phyloP scores from a whole-genome alignment of 768 basidiomycete species.

The Cystofilobasidium macerans region DNA sequence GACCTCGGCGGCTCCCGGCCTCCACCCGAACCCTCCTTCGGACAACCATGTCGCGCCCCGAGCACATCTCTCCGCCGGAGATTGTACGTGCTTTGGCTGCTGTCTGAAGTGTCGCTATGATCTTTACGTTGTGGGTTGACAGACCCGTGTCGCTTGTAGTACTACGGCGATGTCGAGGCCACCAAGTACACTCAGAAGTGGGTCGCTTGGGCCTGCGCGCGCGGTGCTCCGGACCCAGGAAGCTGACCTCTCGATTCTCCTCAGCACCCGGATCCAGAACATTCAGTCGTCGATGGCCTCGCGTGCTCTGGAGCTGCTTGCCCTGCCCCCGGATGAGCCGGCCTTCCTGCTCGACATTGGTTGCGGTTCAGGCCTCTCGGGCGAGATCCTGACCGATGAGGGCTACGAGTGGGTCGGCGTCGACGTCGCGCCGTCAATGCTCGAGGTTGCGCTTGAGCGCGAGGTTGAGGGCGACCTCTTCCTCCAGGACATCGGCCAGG shows the following conservation, averaged over 20 bases:
- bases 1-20: not conserved
- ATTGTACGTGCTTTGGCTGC: constrained; percentile 53
- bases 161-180: constrained; percentile 91
- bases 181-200: constrained; percentile 95
- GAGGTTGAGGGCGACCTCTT: constrained; percentile 95
- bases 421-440: constrained; percentile 93
- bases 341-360: constrained; percentile 89
- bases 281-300: constrained; percentile 98
- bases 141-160: no score
- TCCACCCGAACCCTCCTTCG: not conserved
- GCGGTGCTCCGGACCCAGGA: not conserved
- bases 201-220: constrained; percentile 30
- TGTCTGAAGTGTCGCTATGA: no score
- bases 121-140: no score
- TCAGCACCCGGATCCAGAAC: constrained; percentile 83
- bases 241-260: no score
- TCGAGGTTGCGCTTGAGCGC: constrained; percentile 90
- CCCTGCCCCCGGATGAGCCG: constrained; percentile 64
- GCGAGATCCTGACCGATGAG: constrained; percentile 89
- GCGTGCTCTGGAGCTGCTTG: constrained; percentile 81
- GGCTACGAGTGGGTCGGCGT: constrained; percentile 88
- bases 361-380: constrained; percentile 91
- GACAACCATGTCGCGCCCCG: constrained; percentile 65
- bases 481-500: constrained; percentile 94
- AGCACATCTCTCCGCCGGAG: constrained; percentile 78